Percentiles rank a stretch among this genome's conserved stretches.
These are phyloP conservation scores for Castanospermum australe DNA, from an alignment of 306 rosid genomes.

Conservation along the genomic window DNA sequence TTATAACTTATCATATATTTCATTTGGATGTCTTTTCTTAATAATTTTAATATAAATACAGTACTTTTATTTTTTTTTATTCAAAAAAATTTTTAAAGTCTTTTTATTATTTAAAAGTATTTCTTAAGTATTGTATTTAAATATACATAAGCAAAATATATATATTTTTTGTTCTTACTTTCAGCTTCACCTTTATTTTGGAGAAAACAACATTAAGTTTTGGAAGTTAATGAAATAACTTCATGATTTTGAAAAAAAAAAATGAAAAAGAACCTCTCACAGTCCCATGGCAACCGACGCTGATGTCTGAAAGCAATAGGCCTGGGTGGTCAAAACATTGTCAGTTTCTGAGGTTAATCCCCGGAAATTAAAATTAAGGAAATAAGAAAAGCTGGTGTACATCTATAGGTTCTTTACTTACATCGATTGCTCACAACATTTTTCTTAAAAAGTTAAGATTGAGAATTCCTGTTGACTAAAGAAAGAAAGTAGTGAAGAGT, in stretches of 20 bases:
- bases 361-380: neutral
- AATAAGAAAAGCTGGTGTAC: neutral
- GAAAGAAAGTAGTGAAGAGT: neutral
- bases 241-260: neutral
- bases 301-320: neutral
- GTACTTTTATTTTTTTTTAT: no score
- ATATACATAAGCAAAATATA: no score
- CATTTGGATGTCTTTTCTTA: no score
- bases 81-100: no score
- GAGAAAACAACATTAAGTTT: neutral
- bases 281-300: neutral
- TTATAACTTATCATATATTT: no score
- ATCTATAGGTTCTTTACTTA: neutral
- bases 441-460: neutral
- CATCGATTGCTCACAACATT: neutral
- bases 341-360: neutral
- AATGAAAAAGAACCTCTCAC: neutral
- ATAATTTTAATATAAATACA: no score
- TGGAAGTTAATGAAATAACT: neutral
- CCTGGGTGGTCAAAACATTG: neutral
- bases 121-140: no score
- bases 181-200: slow-evolving; percentile 2
- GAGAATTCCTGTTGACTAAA: neutral
- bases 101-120: no score
- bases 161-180: slow-evolving; percentile 29